Percentiles rank a stretch among this genome's conserved stretches.
Evolutionary conservation across 1,139 yeast species (phyloP).

Genomic region (Pneumocystis jirovecii): DNA sequence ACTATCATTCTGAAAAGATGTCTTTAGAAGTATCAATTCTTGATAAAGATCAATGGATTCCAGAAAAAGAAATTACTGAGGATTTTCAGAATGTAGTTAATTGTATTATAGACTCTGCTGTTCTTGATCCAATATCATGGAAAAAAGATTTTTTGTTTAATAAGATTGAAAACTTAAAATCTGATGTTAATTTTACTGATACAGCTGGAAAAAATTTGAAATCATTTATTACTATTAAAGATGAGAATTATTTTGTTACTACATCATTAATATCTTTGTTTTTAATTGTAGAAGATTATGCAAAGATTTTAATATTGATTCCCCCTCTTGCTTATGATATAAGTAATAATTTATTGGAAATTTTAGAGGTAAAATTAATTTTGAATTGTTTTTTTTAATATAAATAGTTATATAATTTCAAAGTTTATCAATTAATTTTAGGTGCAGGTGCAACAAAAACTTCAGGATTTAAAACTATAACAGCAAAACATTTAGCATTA

Average conservation of each 20-base stretch:
- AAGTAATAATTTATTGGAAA: constrained; percentile 28
- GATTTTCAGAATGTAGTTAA: constrained; percentile 30
- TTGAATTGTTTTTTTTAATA: constrained; percentile 24
- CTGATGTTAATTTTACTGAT: background rate
- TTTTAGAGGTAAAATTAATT: background rate
- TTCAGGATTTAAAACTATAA: constrained; percentile 60
- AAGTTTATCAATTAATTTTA: constrained; percentile 47
- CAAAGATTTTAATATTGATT: constrained; percentile 36
- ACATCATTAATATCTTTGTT: constrained; percentile 3
- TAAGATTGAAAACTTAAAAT: background rate
- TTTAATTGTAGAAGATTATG: constrained; percentile 30
- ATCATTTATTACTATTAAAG: background rate
- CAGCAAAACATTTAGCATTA: constrained; percentile 58
- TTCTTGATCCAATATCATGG: background rate
- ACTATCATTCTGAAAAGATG: constrained; percentile 41
- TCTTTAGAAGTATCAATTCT: constrained; percentile 34
- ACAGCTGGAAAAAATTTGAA: constrained; percentile 4
- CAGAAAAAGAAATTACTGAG: constrained; percentile 31
- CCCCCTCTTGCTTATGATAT: constrained; percentile 33
- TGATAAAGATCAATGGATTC: constrained; percentile 61
- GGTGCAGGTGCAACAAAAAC: constrained; percentile 69
- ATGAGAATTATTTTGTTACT: background rate
- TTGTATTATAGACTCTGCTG: background rate
- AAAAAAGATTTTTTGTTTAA: background rate
- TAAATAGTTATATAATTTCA: constrained; percentile 39